These are phyloP conservation scores for Aspergillus neotritici DNA, from an alignment of 2,329 filamentous ascomycete genomes.

Conservation along the genomic window DNA sequence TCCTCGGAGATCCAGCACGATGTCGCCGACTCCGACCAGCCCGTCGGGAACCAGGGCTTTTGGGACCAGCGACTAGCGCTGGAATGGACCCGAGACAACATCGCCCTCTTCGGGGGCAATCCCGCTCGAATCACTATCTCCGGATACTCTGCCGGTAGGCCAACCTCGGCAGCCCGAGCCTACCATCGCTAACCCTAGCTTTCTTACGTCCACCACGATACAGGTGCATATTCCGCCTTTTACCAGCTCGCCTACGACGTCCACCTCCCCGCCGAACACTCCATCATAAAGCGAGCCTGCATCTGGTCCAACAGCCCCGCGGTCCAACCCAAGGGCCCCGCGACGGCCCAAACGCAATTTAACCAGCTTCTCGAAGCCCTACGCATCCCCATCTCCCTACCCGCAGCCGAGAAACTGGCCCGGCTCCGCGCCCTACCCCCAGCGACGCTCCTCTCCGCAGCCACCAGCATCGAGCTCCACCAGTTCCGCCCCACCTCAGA, in stretches of 20 bases:
- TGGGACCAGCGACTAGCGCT: constrained; percentile 54
- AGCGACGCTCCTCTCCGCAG: constrained; percentile 40
- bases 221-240: constrained; percentile 51
- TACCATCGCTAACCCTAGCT: not conserved
- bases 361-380: constrained; percentile 45
- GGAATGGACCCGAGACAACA: constrained; percentile 51
- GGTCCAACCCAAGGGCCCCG: constrained; percentile 47
- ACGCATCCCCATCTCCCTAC: constrained; percentile 38
- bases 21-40: constrained; percentile 31
- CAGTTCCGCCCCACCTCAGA: constrained; percentile 53
- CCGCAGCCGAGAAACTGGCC: constrained; percentile 41
- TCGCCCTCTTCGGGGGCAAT: constrained; percentile 49
- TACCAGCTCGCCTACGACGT: constrained; percentile 55
- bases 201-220: constrained; percentile 3
- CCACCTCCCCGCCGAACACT: constrained; percentile 41
- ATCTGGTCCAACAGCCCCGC: constrained; percentile 53
- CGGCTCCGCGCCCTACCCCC: constrained; percentile 39
- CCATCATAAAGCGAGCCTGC: constrained; percentile 47
- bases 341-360: constrained; percentile 48
- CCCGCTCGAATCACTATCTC: constrained; percentile 48
- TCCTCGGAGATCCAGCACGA: constrained; percentile 44
- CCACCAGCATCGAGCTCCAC: constrained; percentile 41
- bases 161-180: not conserved
- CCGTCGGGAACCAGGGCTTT: constrained; percentile 49
- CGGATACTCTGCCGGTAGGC: constrained; percentile 51